These are phyloP conservation scores for Cytospora chrysosperma DNA, from an alignment of 2,329 filamentous ascomycete genomes.

Conservation along the genomic window DNA sequence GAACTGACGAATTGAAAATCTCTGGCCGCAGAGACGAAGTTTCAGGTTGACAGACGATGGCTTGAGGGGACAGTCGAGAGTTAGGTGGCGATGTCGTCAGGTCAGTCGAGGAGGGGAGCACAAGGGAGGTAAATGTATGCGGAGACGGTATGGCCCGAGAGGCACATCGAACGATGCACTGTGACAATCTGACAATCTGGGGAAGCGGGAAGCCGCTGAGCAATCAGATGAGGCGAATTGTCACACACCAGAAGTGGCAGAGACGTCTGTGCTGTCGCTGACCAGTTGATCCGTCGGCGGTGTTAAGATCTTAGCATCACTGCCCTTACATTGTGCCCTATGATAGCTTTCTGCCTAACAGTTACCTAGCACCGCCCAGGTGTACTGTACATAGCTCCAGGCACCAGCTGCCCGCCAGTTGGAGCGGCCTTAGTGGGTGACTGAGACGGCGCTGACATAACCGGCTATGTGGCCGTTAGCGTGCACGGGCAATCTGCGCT, in stretches of 20 bases:
- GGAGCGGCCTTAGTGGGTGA: background rate
- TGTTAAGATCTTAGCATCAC: background rate
- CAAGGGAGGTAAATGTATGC: slow-evolving; percentile 10
- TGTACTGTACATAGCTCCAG: too few species aligned
- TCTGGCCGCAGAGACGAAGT: slow-evolving; percentile 4
- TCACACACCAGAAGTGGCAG: slow-evolving; percentile 20
- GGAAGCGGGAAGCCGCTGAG: slow-evolving; percentile 20
- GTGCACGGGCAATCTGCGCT: slow-evolving; percentile 4
- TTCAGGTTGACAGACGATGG: slow-evolving; percentile 9
- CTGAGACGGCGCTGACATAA: slow-evolving; percentile 10
- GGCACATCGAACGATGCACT: slow-evolving; percentile 20
- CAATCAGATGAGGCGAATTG: slow-evolving; percentile 22
- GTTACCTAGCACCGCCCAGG: too few species aligned
- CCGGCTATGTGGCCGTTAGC: background rate
- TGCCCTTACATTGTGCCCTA: background rate
- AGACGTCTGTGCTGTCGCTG: too few species aligned
- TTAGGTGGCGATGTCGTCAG: slow-evolving; percentile 23
- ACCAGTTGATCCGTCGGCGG: background rate
- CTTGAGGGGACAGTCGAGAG: background rate
- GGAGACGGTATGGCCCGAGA: slow-evolving; percentile 14
- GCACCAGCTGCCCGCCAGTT: background rate
- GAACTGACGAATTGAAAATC: slow-evolving; percentile 4
- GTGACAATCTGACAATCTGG: slow-evolving; percentile 22
- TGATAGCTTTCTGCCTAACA: background rate
- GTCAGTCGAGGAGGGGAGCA: slow-evolving; percentile 19